Conservation (phyloP, 129 eudicot species). For the Saposhnikovia divaricata region DNA sequence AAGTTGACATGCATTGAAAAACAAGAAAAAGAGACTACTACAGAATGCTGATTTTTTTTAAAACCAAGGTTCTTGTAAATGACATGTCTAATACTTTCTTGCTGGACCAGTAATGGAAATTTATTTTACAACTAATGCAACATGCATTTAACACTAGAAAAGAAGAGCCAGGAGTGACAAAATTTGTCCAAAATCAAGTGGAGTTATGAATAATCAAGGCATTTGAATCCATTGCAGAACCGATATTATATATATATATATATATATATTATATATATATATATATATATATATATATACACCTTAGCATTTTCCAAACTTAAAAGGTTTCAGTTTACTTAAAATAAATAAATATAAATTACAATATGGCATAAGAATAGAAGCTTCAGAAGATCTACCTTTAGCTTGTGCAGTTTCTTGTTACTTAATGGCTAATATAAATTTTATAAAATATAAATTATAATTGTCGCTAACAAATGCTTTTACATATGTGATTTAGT, state of each 20-base stretch:
- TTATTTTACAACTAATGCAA: background rate
- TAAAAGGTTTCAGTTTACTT: background rate
- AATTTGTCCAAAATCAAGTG: too few species aligned
- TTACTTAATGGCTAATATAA: background rate
- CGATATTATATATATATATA: too few species aligned
- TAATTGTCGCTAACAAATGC: background rate
- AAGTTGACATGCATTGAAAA: background rate
- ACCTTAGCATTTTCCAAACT: background rate
- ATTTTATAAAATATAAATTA: background rate
- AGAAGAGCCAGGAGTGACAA: too few species aligned
- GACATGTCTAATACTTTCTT: background rate
- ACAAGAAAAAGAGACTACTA: background rate
- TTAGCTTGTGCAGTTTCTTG: background rate
- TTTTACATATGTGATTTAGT: too few species aligned
- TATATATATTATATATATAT: too few species aligned
- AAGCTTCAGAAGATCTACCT: background rate
- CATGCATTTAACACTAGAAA: background rate
- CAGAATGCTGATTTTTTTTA: background rate
- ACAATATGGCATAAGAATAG: background rate
- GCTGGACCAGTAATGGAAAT: background rate
- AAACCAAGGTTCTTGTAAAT: background rate
- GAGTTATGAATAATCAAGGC: too few species aligned
- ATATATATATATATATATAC: too few species aligned
- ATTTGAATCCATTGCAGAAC: too few species aligned
- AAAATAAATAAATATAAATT: too few species aligned